Evolutionary conservation across 2,329 filamentous ascomycete genomes (phyloP), one percentile per base, ranked within the genome.

Genomic region (Trichophyton rubrum): DNA sequence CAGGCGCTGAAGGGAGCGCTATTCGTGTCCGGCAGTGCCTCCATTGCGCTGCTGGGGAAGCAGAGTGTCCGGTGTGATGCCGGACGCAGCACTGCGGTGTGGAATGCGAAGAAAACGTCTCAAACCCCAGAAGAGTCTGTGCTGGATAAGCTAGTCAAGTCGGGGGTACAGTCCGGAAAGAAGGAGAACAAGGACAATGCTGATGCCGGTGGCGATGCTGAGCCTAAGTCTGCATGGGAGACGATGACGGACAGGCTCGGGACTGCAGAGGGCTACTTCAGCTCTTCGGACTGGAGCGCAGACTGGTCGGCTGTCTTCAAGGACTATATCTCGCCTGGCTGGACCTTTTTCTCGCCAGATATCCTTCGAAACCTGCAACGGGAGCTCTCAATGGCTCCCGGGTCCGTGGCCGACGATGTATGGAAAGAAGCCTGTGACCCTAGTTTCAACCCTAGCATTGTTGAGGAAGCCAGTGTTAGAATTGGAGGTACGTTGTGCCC

Each of bases 381-480:
- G 22, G 92, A 97, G 74, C 79, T 96, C 15, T 93, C 89, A 38
- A 87, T 93, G 84, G 84, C 87, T 0, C 88, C 90, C 0, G 92
- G 90, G 1, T 95, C 90, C 0, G 77, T 99, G 47, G 90, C 92
- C 11, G 87, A 95, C 69, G 89, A 96, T 66, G 93, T 99, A 62
- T 97, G 93, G 93, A 79, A 80, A 64, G 92, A 97, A 68, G 90
- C 93, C 0, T 88, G 90, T 61, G 89, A 97, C 69, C 84, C 90
- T 0, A 79, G 84, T 56, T 79, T 88, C 64, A 89, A 97, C 67
- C 92, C 92, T 0, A 93, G 99, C 71, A 95, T 97, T 61, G 77
- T 83, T 35, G 90, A 87, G 76, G 83, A 89, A 45, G 91, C 92
- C 17, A 79, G 77, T 20, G 93, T 99, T 1, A 84, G 93, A 22